Conservation (phyloP, 306 rosid species). For the Leucaena leucocephala region DNA sequence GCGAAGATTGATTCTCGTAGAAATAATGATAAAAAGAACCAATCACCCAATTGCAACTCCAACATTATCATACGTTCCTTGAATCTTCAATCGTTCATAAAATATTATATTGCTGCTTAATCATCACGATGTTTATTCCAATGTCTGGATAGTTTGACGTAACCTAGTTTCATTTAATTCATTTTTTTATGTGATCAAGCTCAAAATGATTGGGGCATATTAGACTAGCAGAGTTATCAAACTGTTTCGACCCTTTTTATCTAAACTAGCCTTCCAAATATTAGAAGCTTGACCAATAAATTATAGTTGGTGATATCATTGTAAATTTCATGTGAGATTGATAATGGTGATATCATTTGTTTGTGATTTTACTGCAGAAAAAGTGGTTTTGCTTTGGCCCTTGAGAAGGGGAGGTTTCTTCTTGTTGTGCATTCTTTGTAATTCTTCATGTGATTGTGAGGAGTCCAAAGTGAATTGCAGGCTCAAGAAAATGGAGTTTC, state of each 20-base stretch:
- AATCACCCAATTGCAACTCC: too few species aligned
- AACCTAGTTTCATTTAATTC: neutral
- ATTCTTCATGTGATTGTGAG: neutral
- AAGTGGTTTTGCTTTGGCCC: constrained; percentile 68
- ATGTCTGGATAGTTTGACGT: neutral
- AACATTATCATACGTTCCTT: too few species aligned
- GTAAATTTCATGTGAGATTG: neutral
- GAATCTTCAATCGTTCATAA: neutral
- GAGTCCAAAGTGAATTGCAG: neutral
- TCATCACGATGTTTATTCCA: neutral
- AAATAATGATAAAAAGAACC: too few species aligned
- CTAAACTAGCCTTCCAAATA: too few species aligned
- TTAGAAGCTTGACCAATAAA: neutral
- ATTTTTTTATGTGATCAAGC: too few species aligned
- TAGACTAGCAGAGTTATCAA: too few species aligned
- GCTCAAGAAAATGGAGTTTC: neutral
- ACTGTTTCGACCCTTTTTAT: too few species aligned
- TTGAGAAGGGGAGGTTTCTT: constrained; percentile 13
- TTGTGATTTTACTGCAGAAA: constrained; percentile 48
- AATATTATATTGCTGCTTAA: neutral
- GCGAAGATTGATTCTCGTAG: too few species aligned
- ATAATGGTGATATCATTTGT: neutral
- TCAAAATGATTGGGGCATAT: neutral
- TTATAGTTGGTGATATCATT: too few species aligned
- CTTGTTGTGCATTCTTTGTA: neutral